Evolutionary conservation across 306 rosid genomes (phyloP), one percentile per base, ranked within the genome.

Genomic region (Acacia confusa): DNA sequence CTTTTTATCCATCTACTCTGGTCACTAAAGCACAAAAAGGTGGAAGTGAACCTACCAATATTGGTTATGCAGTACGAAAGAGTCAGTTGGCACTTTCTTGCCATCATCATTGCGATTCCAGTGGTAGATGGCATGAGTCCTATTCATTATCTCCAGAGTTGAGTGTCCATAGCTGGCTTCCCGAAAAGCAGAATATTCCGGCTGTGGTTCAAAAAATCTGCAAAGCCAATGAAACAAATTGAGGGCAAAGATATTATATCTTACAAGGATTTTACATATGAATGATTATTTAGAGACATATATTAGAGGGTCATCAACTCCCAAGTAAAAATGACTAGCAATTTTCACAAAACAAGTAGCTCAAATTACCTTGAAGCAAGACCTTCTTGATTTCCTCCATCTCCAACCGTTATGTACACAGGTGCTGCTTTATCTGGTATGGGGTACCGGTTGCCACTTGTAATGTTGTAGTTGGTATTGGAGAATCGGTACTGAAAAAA

Each of bases 101-200:
- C 99, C 98, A 0, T 91, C 97, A 25, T 93, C 99, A 57, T 96
- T 96, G 79, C 99, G 99, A 84, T 93, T 96, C 99, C 99, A 96
- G 73, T 93, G 98, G 86, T 96, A 96, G 55, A 93, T 15, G 64
- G 99, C 99, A 87, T 92, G 97, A 4, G 98, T 96, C 84, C 92
- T 86, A 73, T 93, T 96, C 76, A 78, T 87, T 53, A 93, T 86
- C 84, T 96, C 98, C 87, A 96, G 57, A 11, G 97, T 96, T 4
- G 97, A 93, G 85, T 96, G 99, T 40, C 99, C 99, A 81, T 88
- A 96, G 88, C 97, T 94, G 12, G 98, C 97, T 90, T 96, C 99
- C 58, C 97, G 86, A 83, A 92, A 96, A 0, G 99, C 98, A 61
- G 98, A 96, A 83, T 93, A 96, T 25, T 92, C 91, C 64, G 99